These are phyloP conservation scores for Salvia splendens DNA, from an alignment of 257 asterid genomes.

Conservation along the genomic window DNA sequence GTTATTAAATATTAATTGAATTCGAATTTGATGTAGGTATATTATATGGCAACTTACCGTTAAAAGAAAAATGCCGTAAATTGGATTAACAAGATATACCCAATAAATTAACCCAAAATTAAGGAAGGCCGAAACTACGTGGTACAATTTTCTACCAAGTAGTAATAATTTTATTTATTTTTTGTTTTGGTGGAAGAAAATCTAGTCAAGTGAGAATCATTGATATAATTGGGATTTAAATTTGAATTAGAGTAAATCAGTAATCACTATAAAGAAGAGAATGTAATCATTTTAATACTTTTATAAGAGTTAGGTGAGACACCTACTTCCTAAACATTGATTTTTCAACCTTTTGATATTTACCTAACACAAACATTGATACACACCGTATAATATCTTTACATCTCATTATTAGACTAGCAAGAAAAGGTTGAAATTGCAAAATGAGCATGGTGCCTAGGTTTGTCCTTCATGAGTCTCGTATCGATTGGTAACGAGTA, in stretches of 20 bases:
- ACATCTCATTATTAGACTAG: not conserved
- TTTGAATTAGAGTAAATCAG: conserved; percentile 20
- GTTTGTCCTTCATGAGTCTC: too few relatives aligned
- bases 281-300: conserved; percentile 25
- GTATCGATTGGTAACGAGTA: too few relatives aligned
- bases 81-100: too few relatives aligned
- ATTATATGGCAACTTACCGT: too few relatives aligned
- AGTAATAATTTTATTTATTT: too few relatives aligned
- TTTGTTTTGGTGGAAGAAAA: not conserved
- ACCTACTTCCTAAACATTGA: conserved; percentile 31
- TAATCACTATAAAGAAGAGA: not conserved
- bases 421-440: not conserved
- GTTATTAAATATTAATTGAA: too few relatives aligned
- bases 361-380: conserved; percentile 28
- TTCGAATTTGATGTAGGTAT: too few relatives aligned
- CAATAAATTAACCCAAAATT: too few relatives aligned
- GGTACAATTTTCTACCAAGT: too few relatives aligned
- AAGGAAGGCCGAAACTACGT: too few relatives aligned
- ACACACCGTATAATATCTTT: not conserved
- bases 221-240: conserved; percentile 14
- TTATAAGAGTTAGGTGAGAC: conserved; percentile 41
- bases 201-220: not conserved
- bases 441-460: too few relatives aligned
- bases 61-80: too few relatives aligned
- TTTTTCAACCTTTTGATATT: not conserved